Base-by-base conservation (phyloP, 179 eudicot species). In the Silene vulgaris region DNA sequence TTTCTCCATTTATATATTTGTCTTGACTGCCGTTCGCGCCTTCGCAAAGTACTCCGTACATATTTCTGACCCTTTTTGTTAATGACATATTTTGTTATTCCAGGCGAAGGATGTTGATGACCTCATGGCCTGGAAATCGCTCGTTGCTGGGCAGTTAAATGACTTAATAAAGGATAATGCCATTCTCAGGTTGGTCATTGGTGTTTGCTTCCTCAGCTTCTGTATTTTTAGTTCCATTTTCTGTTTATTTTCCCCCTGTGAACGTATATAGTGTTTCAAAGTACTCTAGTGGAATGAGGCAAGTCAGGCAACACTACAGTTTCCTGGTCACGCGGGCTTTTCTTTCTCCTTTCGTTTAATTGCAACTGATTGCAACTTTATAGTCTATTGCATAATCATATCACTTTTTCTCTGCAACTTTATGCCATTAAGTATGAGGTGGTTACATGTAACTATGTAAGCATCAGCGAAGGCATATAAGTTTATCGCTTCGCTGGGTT, bases 21-120 rank as follows among this genome's bases (percentile, higher is more conserved):
- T 54, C 11, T 16, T 6, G 40, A 35, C 40, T 35, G 40, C 40
- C 1, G 8, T 35, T 35, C 40, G 40, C 40, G 40, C 40, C 8
- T 6, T 35, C 8, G 40, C 8, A 35, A 35, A 35, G 40, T 35
- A 35, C 1, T 35, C 40, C 40, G 40, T 35, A 5, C 40, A 35
- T 35, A 35, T 26, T 32, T 48, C 75, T 71, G 69, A 65, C 28
- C 37, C 56, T 17, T 40, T 54, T 16, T 62, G 54, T 69, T 63
- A 12, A n/a, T 52, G 3, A 59, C 69, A 28, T 78, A 3, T 75
- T 37, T 78, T 71, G 48, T 8, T 77, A 13, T 43, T 66, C 7
- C 82, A 85, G 88, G 80, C 80, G 16, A 81, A 81, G 74, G 83
- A 85, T 69, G 83, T 85, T 69, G 80, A 74, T 65, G 88, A 85